A percentile compares a stretch with the other conserved stretches of the same genome.
Conservation (phyloP, 2,329 filamentous ascomycete species). For the Dothiorella sarmentorum region DNA sequence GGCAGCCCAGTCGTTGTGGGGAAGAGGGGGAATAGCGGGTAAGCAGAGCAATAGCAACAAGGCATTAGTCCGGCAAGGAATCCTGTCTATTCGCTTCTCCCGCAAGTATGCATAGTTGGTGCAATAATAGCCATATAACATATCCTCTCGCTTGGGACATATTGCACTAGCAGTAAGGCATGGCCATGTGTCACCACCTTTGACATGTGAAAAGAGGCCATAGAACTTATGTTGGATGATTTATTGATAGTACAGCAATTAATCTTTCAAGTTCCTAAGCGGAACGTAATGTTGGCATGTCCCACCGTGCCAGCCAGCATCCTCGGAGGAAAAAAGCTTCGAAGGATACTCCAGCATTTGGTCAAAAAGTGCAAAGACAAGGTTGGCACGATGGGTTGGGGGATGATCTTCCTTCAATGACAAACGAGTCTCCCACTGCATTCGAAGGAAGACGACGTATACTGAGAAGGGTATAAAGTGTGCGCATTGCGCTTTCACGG, state of each 20-base stretch:
- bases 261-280: background rate
- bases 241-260: background rate
- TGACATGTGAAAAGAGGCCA: no score
- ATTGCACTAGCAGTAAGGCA: no score
- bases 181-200: no score
- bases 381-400: slow-evolving; percentile 19
- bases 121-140: no score
- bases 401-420: slow-evolving; percentile 30
- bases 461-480: slow-evolving; percentile 28
- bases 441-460: slow-evolving; percentile 30
- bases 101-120: no score
- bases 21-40: no score
- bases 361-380: slow-evolving; percentile 22
- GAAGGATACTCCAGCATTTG: slow-evolving; percentile 24
- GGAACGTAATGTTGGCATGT: background rate
- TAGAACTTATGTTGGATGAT: no score
- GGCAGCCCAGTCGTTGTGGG: no score
- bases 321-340: background rate
- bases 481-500: background rate
- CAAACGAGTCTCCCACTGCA: slow-evolving; percentile 33
- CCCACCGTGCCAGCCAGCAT: slow-evolving; percentile 22
- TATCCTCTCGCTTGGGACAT: no score
- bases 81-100: no score
- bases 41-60: no score
- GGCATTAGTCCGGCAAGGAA: no score